Conservation (phyloP, 305 asterid species). For the Striga hermonthica region DNA sequence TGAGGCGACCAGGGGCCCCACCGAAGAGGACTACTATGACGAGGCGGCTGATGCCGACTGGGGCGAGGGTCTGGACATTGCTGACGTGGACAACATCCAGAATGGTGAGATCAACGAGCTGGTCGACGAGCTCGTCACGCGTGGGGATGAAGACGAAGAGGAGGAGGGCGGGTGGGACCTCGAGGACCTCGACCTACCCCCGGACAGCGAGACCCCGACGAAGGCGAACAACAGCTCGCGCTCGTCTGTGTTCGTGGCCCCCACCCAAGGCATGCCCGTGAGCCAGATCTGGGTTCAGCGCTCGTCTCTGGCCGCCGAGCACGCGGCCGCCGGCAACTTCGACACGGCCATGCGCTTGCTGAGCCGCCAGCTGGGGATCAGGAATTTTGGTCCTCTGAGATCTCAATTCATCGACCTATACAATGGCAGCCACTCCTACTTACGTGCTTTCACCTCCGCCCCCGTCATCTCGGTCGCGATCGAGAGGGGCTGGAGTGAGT, state of each 20-base stretch:
- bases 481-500: slow-evolving; percentile 59
- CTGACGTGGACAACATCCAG: slow-evolving; percentile 50
- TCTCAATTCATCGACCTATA: slow-evolving; percentile 47
- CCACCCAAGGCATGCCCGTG: slow-evolving; percentile 59
- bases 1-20: slow-evolving; percentile 32
- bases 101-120: slow-evolving; percentile 47
- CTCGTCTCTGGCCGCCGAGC: slow-evolving; percentile 61
- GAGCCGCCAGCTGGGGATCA: slow-evolving; percentile 53
- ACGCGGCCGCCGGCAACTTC: slow-evolving; percentile 58
- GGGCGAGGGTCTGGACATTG: slow-evolving; percentile 62
- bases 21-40: slow-evolving; percentile 47
- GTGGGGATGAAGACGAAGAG: slow-evolving; percentile 33
- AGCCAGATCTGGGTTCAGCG: slow-evolving; percentile 60
- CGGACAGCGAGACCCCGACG: slow-evolving; percentile 41
- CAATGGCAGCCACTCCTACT: slow-evolving; percentile 49
- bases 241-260: slow-evolving; percentile 44
- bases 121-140: slow-evolving; percentile 42
- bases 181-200: slow-evolving; percentile 61
- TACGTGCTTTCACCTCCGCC: slow-evolving; percentile 48
- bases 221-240: slow-evolving; percentile 35
- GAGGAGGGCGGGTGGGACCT: slow-evolving; percentile 71
- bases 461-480: slow-evolving; percentile 46
- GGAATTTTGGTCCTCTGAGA: slow-evolving; percentile 48
- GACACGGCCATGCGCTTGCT: slow-evolving; percentile 59
- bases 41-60: slow-evolving; percentile 73